These are phyloP conservation scores for Herpetomonas samuelpessoai DNA, from an alignment of 208 protist species.

Conservation along the genomic window DNA sequence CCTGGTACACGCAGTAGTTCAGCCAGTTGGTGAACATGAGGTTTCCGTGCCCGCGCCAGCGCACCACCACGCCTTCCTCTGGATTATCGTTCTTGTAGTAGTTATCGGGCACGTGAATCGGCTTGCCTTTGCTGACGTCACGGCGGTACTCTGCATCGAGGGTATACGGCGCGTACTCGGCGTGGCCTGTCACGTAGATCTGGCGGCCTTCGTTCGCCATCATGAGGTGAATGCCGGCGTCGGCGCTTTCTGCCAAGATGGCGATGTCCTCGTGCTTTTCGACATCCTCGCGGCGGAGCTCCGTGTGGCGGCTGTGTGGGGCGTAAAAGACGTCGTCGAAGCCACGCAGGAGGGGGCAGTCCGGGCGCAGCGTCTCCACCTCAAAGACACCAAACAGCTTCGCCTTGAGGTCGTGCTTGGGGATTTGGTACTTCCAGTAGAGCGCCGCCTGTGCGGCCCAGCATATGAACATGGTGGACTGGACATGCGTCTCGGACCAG, in stretches of 20 bases:
- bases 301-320: constrained; percentile 13
- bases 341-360: constrained; percentile 5
- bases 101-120: constrained; percentile 10
- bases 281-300: constrained; percentile 3
- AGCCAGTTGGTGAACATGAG: constrained; percentile 14
- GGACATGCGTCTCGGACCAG: constrained; percentile 5
- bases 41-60: constrained; percentile 12
- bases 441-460: constrained; percentile 13
- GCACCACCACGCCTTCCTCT: constrained; percentile 2
- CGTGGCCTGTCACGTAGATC: constrained; percentile 10
- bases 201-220: constrained; percentile 1
- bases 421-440: constrained; percentile 6
- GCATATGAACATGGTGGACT: constrained; percentile 16
- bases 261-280: not conserved
- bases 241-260: constrained; percentile 6
- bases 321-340: constrained; percentile 14
- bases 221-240: constrained; percentile 7
- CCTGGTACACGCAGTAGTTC: constrained; percentile 18
- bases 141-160: constrained; percentile 11
- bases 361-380: constrained; percentile 3
- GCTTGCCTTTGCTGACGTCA: constrained; percentile 6
- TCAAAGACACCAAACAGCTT: constrained; percentile 14
- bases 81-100: constrained; percentile 13
- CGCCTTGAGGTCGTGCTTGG: constrained; percentile 7
- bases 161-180: constrained; percentile 9